Percentiles rank a stretch among this genome's conserved stretches.
Evolutionary conservation across 2,329 filamentous ascomycete species (phyloP).

Genomic region (Ambrosiella xylebori): DNA sequence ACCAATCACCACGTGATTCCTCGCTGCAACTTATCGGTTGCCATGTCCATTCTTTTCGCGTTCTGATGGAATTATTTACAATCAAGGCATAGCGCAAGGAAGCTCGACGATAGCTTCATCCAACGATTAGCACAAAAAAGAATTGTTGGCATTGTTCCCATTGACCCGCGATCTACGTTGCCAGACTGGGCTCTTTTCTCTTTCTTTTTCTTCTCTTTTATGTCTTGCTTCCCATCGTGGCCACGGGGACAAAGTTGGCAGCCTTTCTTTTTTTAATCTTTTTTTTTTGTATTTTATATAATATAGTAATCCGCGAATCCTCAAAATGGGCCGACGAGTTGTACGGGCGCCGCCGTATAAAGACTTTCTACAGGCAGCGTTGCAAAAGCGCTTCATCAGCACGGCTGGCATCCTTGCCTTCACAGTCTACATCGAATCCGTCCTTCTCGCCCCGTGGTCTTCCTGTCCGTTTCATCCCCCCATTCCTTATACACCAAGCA

Average conservation of each 20-base stretch:
- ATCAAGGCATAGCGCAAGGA: not conserved
- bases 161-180: not conserved
- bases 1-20: constrained; percentile 9
- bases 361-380: constrained; percentile 75
- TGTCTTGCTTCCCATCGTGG: not conserved
- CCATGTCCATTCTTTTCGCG: constrained; percentile 12
- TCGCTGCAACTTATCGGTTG: constrained; percentile 8
- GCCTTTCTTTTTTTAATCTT: not conserved
- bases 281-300: not conserved
- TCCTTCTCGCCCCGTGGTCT: constrained; percentile 51
- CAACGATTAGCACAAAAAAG: not conserved
- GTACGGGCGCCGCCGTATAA: constrained; percentile 49
- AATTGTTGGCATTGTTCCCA: not conserved
- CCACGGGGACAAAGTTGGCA: not conserved
- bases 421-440: constrained; percentile 56
- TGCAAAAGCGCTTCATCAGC: constrained; percentile 73
- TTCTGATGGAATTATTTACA: constrained; percentile 11
- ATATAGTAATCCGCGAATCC: not conserved
- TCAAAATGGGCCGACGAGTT: constrained; percentile 9
- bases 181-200: not conserved
- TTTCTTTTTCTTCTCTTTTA: not conserved
- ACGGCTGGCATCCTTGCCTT: constrained; percentile 53
- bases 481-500: too few relatives aligned
- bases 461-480: constrained; percentile 38
- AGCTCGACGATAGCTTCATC: not conserved